These are phyloP conservation scores for Hanseniaspora uvarum DNA, from an alignment of 1,139 yeast genomes.

Conservation along the genomic window DNA sequence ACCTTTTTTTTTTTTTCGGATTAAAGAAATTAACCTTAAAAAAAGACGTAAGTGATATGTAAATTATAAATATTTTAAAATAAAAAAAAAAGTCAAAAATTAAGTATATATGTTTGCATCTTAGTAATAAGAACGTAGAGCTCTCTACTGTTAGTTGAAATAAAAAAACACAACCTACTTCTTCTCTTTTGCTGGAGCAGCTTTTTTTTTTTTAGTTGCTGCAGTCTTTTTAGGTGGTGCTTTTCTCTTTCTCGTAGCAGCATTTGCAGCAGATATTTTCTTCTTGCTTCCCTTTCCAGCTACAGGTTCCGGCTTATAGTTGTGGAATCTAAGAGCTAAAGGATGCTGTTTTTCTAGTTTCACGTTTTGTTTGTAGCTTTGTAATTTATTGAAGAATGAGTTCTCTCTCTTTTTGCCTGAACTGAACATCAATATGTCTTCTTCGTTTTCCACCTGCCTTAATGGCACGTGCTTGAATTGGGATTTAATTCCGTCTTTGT, in stretches of 20 bases:
- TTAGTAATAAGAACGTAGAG: no score
- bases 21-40: not conserved
- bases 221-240: not conserved
- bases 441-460: constrained; percentile 10
- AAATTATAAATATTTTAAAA: not conserved
- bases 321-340: constrained; percentile 13
- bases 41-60: not conserved
- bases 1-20: not conserved
- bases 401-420: constrained; percentile 10
- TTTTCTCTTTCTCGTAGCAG: constrained; percentile 7
- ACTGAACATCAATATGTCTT: constrained; percentile 5
- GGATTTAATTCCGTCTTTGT: constrained; percentile 2
- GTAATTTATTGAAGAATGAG: constrained; percentile 12
- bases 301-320: constrained; percentile 3
- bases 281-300: constrained; percentile 1
- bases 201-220: constrained; percentile 3
- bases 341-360: constrained; percentile 16
- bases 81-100: no score
- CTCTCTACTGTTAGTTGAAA: no score
- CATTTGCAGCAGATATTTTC: not conserved
- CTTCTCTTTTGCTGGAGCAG: not conserved
- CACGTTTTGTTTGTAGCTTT: constrained; percentile 12
- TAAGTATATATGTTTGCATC: no score
- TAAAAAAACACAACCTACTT: not conserved
- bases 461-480: constrained; percentile 10